Percentiles rank a stretch among this genome's conserved stretches.
phyloP scores from a whole-genome alignment of 768 basidiomycete species.

The Pleurotus tuber-regium region DNA sequence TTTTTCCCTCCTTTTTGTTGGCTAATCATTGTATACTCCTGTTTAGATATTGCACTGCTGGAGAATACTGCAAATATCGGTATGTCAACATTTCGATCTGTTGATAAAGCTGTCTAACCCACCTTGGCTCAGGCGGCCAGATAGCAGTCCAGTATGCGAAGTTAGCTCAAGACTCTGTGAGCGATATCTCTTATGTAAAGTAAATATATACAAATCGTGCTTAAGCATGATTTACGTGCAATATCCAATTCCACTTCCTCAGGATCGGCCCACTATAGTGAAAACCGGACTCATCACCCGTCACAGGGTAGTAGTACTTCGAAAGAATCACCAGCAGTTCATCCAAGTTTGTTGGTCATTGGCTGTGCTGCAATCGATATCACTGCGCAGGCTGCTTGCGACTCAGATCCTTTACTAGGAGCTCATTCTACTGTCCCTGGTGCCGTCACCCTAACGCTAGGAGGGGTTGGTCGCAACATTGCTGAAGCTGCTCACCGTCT shows the following conservation, averaged over 20 bases:
- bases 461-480: slow-evolving; percentile 95
- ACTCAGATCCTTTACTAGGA: slow-evolving; percentile 33
- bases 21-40: no score
- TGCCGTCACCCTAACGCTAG: slow-evolving; percentile 64
- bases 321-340: slow-evolving; percentile 12
- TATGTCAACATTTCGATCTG: slow-evolving; percentile 29
- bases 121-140: slow-evolving; percentile 54
- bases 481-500: slow-evolving; percentile 85
- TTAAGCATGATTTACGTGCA: background rate
- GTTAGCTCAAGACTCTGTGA: slow-evolving; percentile 26
- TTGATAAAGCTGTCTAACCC: slow-evolving; percentile 5
- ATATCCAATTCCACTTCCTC: background rate
- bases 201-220: background rate
- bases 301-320: background rate
- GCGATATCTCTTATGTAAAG: background rate
- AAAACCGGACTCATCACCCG: background rate
- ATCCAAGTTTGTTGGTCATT: slow-evolving; percentile 62
- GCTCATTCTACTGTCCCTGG: slow-evolving; percentile 79
- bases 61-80: slow-evolving; percentile 87
- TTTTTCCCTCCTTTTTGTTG: no score
- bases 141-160: slow-evolving; percentile 77
- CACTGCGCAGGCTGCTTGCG: slow-evolving; percentile 48
- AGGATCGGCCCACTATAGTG: no score
- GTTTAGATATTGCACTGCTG: slow-evolving; percentile 80
- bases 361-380: slow-evolving; percentile 92